Conservation (phyloP, 1,284 basidiomycete genomes). For the Sutorius eximius region DNA sequence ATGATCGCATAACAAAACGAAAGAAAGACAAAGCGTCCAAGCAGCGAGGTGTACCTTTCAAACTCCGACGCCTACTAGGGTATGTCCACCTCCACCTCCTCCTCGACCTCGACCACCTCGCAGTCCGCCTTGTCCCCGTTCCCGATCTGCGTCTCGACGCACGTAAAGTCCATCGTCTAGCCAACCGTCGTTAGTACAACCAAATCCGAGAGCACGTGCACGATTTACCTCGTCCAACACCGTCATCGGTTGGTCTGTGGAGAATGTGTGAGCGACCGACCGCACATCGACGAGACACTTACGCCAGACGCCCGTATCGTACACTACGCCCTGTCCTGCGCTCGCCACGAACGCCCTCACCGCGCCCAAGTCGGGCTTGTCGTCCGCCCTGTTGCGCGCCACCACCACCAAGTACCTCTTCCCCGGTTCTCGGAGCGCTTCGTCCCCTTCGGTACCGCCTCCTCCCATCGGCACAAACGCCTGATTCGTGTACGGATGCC, state of each 20-base stretch:
- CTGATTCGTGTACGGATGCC: slow-evolving; percentile 80
- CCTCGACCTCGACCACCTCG: slow-evolving; percentile 67
- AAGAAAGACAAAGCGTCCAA: slow-evolving; percentile 10
- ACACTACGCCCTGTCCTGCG: slow-evolving; percentile 81
- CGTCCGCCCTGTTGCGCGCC: slow-evolving; percentile 71
- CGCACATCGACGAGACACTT: slow-evolving; percentile 37
- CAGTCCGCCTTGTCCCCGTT: slow-evolving; percentile 71
- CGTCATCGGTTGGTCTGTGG: slow-evolving; percentile 80
- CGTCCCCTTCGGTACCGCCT: slow-evolving; percentile 34
- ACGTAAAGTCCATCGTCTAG: slow-evolving; percentile 76
- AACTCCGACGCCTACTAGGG: slow-evolving; percentile 22
- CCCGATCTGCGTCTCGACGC: slow-evolving; percentile 84
- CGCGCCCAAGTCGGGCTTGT: slow-evolving; percentile 72
- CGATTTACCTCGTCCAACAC: slow-evolving; percentile 65
- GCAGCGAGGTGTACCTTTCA: slow-evolving; percentile 18
- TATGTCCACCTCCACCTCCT: slow-evolving; percentile 35
- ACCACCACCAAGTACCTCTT: slow-evolving; percentile 80
- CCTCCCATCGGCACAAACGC: slow-evolving; percentile 87
- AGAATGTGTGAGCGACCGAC: slow-evolving; percentile 2
- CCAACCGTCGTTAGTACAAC: slow-evolving; percentile 6
- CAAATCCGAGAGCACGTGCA: not conserved
- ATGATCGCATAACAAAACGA: slow-evolving; percentile 36
- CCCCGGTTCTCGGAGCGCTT: slow-evolving; percentile 52
- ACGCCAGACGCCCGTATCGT: slow-evolving; percentile 86
- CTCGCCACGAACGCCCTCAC: slow-evolving; percentile 80